Conservation (phyloP, 2,329 filamentous ascomycete species). For the Fusarium torreyae region DNA sequence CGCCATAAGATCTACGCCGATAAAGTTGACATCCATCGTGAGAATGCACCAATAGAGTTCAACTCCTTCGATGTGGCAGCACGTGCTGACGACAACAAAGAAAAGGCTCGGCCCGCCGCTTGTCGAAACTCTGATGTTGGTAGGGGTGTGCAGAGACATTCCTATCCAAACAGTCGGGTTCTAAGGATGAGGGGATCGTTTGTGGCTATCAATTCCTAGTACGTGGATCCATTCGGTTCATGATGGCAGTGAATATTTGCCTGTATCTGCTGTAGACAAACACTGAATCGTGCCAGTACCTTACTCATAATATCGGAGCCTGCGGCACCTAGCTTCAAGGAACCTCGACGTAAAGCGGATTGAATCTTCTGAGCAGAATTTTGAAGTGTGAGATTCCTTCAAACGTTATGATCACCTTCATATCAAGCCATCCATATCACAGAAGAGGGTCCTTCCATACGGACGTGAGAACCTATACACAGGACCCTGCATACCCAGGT, state of each 20-base stretch:
- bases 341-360: too few species aligned
- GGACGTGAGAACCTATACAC: too few species aligned
- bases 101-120: constrained; percentile 45
- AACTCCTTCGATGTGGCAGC: background rate
- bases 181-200: background rate
- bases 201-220: background rate
- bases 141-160: constrained; percentile 3
- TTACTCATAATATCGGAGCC: background rate
- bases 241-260: background rate
- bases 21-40: background rate
- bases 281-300: background rate
- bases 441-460: too few species aligned
- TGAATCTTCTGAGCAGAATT: too few species aligned
- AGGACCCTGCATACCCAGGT: too few species aligned
- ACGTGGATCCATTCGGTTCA: background rate
- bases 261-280: background rate
- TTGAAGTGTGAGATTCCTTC: too few species aligned
- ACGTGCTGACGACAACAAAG: constrained; percentile 23
- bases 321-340: too few species aligned
- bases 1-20: background rate
- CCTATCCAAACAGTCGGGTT: background rate
- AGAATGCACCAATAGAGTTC: constrained; percentile 12
- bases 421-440: too few species aligned
- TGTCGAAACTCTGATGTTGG: constrained; percentile 36
- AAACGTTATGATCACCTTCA: too few species aligned